Base-by-base conservation (phyloP, 2,329 filamentous ascomycete genomes). In the Aschersonia sp. region DNA sequence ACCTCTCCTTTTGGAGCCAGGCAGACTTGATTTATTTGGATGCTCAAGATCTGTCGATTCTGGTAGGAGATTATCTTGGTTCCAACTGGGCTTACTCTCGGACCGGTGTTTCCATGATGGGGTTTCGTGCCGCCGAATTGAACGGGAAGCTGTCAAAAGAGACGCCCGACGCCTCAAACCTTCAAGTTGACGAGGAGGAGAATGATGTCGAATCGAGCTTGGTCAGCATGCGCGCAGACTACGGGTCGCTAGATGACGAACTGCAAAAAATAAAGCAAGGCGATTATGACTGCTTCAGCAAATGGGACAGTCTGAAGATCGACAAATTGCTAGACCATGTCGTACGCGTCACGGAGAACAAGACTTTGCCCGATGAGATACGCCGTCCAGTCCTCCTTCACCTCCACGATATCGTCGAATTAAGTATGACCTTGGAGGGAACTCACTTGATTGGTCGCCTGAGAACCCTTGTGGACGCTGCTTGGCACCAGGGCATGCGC, bases 391-490 rank as follows among this genome's bases (percentile, higher is more conserved):
- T 88, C 6, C 81, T 97, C 49, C 71, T 94, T 40, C 87, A 87
- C 55, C 67, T 95, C 10, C 78, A 84, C 59, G 87, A 97, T 60
- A 84, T 87, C 57, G 79, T 84, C 47, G 86, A 94, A 52, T 71
- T 98, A 7, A 78, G 74, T 55, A 75, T 76, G 58, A 81, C 84
- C 1, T 62, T 74, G 5, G 79, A 87, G 49, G 87, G 87, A 9
- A 71, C 76, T 2, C 72, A 76, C 29, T 75, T 97, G 32, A 66
- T 95, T 6, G 68, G 72, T 41, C 79, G 82, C 49, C 66, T 98
- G 10, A 79, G 85, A 47, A 74, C 77, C 44, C 70, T 84, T 6
- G 77, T 94, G 30, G 82, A 89, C 55, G 75, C 77, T 50, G 74
- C 82, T 49, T 84, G 89, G 70, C 72, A 74, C 47, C 72, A 77